Evolutionary conservation across 306 rosid species (phyloP).

Genomic region (Bauhinia variegata): DNA sequence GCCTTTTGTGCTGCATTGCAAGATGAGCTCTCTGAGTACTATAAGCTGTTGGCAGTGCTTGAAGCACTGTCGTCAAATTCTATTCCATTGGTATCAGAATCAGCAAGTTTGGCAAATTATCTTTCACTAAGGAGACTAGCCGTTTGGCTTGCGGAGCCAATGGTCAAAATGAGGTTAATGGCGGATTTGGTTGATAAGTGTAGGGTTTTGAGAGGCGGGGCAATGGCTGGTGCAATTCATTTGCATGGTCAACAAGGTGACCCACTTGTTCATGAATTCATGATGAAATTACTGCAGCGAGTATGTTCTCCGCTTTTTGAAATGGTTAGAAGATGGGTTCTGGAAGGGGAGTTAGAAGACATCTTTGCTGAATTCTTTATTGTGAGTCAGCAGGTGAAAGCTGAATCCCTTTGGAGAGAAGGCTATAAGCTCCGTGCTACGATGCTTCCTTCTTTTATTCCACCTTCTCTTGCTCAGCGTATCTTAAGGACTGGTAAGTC

Average conservation of each 20-base stretch:
- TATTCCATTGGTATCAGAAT: constrained; percentile 74
- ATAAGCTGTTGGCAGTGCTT: constrained; percentile 86
- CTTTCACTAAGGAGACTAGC: constrained; percentile 81
- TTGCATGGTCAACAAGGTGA: constrained; percentile 94
- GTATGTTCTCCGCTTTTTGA: constrained; percentile 92
- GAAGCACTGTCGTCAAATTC: constrained; percentile 83
- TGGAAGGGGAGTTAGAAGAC: constrained; percentile 96
- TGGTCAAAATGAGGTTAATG: constrained; percentile 91
- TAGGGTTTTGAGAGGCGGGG: constrained; percentile 82
- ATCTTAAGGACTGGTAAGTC: constrained; percentile 97
- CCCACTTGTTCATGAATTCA: constrained; percentile 86
- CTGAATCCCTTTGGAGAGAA: constrained; percentile 96
- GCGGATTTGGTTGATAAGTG: constrained; percentile 95
- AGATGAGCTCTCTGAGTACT: constrained; percentile 90
- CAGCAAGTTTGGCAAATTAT: constrained; percentile 65
- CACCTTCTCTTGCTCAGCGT: constrained; percentile 89
- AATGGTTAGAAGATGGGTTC: constrained; percentile 93
- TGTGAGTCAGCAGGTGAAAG: constrained; percentile 91
- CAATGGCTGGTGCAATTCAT: constrained; percentile 92
- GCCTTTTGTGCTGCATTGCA: constrained; percentile 94
- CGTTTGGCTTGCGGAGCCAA: constrained; percentile 95
- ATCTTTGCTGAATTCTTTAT: constrained; percentile 83
- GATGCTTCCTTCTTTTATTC: constrained; percentile 95
- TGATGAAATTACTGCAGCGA: constrained; percentile 73
- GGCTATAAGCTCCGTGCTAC: constrained; percentile 82